Evolutionary conservation across 2,329 filamentous ascomycete genomes (phyloP), one percentile per base, ranked within the genome.

Genomic region (Coniochaeta ligniaria): DNA sequence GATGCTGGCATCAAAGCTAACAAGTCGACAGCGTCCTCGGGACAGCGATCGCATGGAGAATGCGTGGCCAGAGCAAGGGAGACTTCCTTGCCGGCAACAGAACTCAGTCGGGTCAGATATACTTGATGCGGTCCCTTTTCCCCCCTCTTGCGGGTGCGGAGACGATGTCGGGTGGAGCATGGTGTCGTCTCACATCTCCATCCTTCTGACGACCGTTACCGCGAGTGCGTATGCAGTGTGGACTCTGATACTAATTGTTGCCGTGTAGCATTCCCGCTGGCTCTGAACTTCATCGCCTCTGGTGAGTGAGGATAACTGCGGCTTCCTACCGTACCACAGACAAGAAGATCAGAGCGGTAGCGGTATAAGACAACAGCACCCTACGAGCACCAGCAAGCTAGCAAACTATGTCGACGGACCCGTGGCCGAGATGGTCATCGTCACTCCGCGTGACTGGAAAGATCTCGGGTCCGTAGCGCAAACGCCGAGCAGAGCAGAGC

Each of bases 251-350:
- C 74, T 78, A 66, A 78, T 62, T 58, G 12, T 59, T 64, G 26
- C 28, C 11, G 4, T 33, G 62, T 69, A 95, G 91, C 89, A 66
- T 78, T 92, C 66, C 91, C 91, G 68, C 79, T 95, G 75, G 90
- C 91, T 74, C 81, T 95, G 72, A 95, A 95, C 78, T 95, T 95
- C 80, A 90, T 95, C 78, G 91, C 91, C 74, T 91, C 90, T 80
- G 90, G 91, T 95, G 86, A 94, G 91, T 94, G 76, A 75, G 74
- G 73, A 72, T 68, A 65, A 63, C 67, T 67, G 63, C 64, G 68
- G 63, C 66, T 64, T 58, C 63, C 65, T 61, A 63, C 69, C 65
- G 47, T 26, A 64, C 65, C 69, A 66, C 67, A 64, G 62, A 68
- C 73, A 68, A 68, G 67, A 73, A 80, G 76, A 78, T 77, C 77